phyloP scores from a whole-genome alignment of 2,329 filamentous ascomycete genomes.

The Purpureocillium takamizusanense region DNA sequence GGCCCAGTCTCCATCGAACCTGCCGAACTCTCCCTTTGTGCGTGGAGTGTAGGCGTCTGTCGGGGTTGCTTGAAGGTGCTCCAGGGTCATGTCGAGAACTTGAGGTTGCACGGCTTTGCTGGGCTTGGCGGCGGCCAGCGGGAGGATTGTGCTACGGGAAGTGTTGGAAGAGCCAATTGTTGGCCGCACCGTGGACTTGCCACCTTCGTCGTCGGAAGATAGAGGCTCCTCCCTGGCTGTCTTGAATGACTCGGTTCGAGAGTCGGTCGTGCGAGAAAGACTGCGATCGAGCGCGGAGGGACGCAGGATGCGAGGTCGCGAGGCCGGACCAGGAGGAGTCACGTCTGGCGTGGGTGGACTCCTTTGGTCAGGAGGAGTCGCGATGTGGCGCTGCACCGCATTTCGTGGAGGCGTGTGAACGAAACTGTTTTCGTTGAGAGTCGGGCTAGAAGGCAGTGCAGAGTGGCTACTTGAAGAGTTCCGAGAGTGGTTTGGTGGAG shows the following conservation, averaged over 20 bases:
- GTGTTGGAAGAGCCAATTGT: slow-evolving; percentile 28
- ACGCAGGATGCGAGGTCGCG: slow-evolving; percentile 34
- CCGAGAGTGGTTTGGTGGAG: slow-evolving; percentile 51
- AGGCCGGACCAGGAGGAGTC: slow-evolving; percentile 53
- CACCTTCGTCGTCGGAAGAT: slow-evolving; percentile 52
- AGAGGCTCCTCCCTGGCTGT: slow-evolving; percentile 59
- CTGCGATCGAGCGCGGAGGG: slow-evolving; percentile 38
- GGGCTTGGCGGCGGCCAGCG: slow-evolving; percentile 16
- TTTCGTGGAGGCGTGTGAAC: slow-evolving; percentile 26
- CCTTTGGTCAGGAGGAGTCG: slow-evolving; percentile 55
- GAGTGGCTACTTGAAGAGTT: slow-evolving; percentile 45
- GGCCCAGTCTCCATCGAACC: slow-evolving; percentile 52
- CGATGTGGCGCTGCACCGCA: slow-evolving; percentile 31
- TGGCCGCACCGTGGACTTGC: slow-evolving; percentile 30
- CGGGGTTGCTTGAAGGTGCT: slow-evolving; percentile 28
- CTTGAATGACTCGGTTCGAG: slow-evolving; percentile 60
- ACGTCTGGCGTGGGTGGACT: slow-evolving; percentile 69
- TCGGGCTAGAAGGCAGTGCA: slow-evolving; percentile 31
- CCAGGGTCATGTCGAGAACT: slow-evolving; percentile 32
- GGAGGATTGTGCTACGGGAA: slow-evolving; percentile 36
- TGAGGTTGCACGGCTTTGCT: slow-evolving; percentile 16
- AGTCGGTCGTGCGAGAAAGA: slow-evolving; percentile 46
- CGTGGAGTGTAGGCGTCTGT: slow-evolving; percentile 30
- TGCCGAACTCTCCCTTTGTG: slow-evolving; percentile 39
- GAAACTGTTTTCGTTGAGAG: slow-evolving; percentile 23